phyloP scores from a whole-genome alignment of 1,284 basidiomycete genomes.

The Rhizoctonia solani region DNA sequence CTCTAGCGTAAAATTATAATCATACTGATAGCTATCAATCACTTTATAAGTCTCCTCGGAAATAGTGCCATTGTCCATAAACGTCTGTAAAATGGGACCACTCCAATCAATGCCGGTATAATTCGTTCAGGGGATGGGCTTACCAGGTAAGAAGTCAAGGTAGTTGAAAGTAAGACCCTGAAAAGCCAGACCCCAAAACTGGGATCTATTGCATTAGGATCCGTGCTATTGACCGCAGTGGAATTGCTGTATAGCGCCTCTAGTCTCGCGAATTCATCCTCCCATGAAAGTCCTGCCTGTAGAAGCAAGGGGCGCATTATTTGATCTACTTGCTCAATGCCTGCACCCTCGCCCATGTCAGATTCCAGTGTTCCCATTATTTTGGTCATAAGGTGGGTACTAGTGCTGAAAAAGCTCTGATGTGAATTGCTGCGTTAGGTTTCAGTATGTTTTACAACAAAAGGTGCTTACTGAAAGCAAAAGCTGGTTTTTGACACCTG shows the following conservation, averaged over 20 bases:
- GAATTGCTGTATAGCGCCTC: too few relatives aligned
- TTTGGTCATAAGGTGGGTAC: not conserved
- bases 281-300: not conserved
- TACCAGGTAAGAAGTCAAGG: not conserved
- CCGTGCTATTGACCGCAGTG: not conserved
- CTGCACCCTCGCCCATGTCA: too few relatives aligned
- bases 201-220: not conserved
- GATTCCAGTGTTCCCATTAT: too few relatives aligned
- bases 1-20: not conserved
- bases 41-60: not conserved
- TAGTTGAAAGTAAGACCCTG: not conserved
- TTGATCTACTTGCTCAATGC: too few relatives aligned
- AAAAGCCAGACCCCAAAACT: not conserved
- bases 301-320: conserved; percentile 6
- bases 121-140: not conserved
- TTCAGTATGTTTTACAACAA: not conserved
- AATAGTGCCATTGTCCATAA: conserved; percentile 22
- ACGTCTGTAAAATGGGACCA: not conserved
- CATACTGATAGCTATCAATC: not conserved
- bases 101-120: not conserved
- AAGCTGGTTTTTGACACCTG: conserved; percentile 30
- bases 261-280: too few relatives aligned
- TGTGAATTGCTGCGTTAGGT: not conserved
- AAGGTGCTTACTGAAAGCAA: not conserved
- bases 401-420: not conserved